phyloP scores from a whole-genome alignment of 148 eudicot species.

The Chenopodium formosanum region DNA sequence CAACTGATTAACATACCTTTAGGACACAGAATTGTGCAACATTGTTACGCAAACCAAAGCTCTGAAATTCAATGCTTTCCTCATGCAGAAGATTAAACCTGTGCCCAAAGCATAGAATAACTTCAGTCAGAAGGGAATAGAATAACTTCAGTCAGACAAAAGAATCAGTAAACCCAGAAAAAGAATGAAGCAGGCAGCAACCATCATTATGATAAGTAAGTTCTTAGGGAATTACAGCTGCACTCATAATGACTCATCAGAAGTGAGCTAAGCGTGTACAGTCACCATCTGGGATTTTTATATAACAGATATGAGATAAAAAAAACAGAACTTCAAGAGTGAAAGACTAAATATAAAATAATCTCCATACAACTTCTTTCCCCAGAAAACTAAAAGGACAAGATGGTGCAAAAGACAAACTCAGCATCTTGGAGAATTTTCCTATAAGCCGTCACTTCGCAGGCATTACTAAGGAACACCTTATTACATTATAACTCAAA shows the following conservation, averaged over 20 bases:
- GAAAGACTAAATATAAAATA: not conserved
- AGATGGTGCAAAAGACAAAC: not conserved
- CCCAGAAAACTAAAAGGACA: not conserved
- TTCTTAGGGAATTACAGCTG: not conserved
- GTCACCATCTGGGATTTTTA: not conserved
- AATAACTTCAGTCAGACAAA: conserved; percentile 3
- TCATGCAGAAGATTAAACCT: conserved; percentile 73
- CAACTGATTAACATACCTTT: conserved; percentile 48
- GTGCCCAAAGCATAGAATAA: conserved; percentile 12
- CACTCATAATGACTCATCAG: not conserved
- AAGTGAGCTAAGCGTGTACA: not conserved
- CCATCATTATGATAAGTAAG: not conserved
- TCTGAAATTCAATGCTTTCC: conserved; percentile 69
- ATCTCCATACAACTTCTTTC: not conserved
- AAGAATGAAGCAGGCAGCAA: not conserved
- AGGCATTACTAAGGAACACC: not conserved
- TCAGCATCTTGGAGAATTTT: not conserved
- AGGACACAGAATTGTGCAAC: conserved; percentile 89
- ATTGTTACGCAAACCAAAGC: conserved; percentile 75
- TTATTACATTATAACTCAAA: not conserved
- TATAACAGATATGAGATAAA: not conserved
- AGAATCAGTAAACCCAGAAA: not conserved
- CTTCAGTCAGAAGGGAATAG: conserved; percentile 2
- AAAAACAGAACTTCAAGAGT: not conserved
- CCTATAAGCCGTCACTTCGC: not conserved